phyloP scores from a whole-genome alignment of 108 stramenopile genomes.

The Nitzschia sp. region DNA sequence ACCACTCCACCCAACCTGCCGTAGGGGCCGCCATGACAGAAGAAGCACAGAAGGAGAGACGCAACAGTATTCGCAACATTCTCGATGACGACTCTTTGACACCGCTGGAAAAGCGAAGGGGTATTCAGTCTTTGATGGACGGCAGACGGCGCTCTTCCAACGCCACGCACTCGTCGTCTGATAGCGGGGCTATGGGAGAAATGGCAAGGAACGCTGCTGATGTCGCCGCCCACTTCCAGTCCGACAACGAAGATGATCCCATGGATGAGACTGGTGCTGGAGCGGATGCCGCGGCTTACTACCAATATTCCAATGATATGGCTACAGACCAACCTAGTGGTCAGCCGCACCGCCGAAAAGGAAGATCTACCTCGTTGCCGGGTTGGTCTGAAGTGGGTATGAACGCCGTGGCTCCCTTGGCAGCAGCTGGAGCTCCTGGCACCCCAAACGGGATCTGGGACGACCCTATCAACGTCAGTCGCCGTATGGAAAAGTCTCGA shows the following conservation, averaged over 20 bases:
- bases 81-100: constrained; percentile 54
- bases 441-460: constrained; percentile 17
- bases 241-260: constrained; percentile 23
- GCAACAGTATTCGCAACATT: constrained; percentile 67
- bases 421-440: constrained; percentile 16
- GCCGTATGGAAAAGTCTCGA: constrained; percentile 42
- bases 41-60: constrained; percentile 51
- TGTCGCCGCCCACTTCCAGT: constrained; percentile 15
- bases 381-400: constrained; percentile 18
- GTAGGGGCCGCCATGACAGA: constrained; percentile 20
- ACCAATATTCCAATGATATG: constrained; percentile 10
- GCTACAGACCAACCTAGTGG: neutral
- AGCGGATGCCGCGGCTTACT: neutral
- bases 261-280: neutral
- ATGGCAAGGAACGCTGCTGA: constrained; percentile 17
- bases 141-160: constrained; percentile 35
- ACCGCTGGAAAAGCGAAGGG: constrained; percentile 53
- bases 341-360: constrained; percentile 6
- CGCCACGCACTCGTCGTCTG: constrained; percentile 4
- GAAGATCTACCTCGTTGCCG: constrained; percentile 20
- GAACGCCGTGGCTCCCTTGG: constrained; percentile 16
- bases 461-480: constrained; percentile 23
- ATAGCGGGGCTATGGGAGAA: constrained; percentile 11
- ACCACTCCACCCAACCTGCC: too few species aligned
- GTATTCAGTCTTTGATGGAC: constrained; percentile 76